Evolutionary conservation across 768 basidiomycete genomes (phyloP).

Genomic region (Lenzites betulinus): DNA sequence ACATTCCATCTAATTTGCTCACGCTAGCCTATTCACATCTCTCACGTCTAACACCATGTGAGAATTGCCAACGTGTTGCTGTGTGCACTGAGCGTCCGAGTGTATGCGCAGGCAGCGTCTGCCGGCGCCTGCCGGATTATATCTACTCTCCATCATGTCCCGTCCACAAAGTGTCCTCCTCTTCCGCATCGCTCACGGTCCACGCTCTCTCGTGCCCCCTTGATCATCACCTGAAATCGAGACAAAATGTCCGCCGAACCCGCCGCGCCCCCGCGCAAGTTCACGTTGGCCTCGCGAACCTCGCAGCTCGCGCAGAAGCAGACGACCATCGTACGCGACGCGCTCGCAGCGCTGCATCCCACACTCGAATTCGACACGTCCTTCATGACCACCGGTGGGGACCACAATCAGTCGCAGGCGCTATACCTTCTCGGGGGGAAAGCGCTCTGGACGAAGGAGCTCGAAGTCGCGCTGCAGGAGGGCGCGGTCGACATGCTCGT

Average conservation of each 20-base stretch:
- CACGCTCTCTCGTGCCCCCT: background rate
- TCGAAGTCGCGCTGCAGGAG: constrained; percentile 81
- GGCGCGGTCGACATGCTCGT: constrained; percentile 86
- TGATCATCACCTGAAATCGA: background rate
- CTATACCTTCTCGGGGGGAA: constrained; percentile 91
- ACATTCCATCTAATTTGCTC: constrained; percentile 10
- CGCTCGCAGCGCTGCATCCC: constrained; percentile 61
- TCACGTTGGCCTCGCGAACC: constrained; percentile 81
- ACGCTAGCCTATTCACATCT: constrained; percentile 3
- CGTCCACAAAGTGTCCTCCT: background rate
- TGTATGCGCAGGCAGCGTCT: background rate
- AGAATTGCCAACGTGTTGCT: constrained; percentile 2
- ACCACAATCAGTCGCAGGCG: constrained; percentile 86
- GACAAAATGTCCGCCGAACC: background rate
- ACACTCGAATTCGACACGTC: constrained; percentile 48
- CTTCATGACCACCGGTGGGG: constrained; percentile 75
- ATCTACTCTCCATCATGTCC: constrained; percentile 3
- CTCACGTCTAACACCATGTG: constrained; percentile 1
- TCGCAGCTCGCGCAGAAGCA: constrained; percentile 91
- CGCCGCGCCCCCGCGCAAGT: constrained; percentile 41
- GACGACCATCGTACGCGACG: constrained; percentile 74
- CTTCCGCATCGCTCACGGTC: background rate
- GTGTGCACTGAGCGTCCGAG: background rate
- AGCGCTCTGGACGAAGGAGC: constrained; percentile 93
- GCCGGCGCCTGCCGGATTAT: constrained; percentile 12